Evolutionary conservation across 2,329 filamentous ascomycete genomes (phyloP).

Genomic region (Fusarium avenaceum): DNA sequence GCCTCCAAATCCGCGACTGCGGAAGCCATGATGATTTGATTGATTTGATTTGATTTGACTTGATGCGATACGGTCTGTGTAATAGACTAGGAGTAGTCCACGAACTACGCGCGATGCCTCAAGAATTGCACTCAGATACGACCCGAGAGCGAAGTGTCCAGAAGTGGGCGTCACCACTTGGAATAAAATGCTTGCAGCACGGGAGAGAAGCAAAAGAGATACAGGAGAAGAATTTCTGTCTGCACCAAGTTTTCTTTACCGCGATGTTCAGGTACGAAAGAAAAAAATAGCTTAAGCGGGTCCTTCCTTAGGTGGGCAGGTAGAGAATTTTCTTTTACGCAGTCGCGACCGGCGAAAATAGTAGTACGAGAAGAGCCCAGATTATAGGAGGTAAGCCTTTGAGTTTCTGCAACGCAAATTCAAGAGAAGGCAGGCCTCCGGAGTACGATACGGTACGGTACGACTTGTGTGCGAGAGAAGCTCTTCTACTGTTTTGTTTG

Average conservation of each 20-base stretch:
- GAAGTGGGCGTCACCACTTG: slow-evolving; percentile 28
- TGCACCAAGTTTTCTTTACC: slow-evolving; percentile 33
- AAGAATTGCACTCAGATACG: slow-evolving; percentile 33
- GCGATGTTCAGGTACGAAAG: slow-evolving; percentile 42
- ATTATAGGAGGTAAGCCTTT: slow-evolving; percentile 11
- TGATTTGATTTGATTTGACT: slow-evolving; percentile 47
- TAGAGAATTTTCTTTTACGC: slow-evolving; percentile 44
- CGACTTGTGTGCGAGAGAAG: slow-evolving; percentile 46
- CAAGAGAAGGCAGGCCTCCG: slow-evolving; percentile 47
- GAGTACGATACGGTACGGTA: slow-evolving; percentile 46
- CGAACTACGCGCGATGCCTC: slow-evolving; percentile 44
- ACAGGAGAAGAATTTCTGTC: slow-evolving; percentile 22
- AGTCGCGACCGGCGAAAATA: slow-evolving; percentile 44
- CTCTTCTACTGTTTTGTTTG: slow-evolving; percentile 49
- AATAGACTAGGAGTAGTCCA: slow-evolving; percentile 29
- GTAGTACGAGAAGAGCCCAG: slow-evolving; percentile 43
- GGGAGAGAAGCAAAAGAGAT: slow-evolving; percentile 30
- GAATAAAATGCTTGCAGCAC: slow-evolving; percentile 36
- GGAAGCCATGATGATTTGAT: slow-evolving; percentile 73
- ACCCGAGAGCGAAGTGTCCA: slow-evolving; percentile 25
- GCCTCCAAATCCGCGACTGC: slow-evolving; percentile 92
- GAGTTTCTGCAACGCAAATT: slow-evolving; percentile 41
- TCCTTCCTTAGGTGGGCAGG: slow-evolving; percentile 29
- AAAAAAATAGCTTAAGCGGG: slow-evolving; percentile 40
- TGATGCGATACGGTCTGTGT: slow-evolving; percentile 40